Evolutionary conservation across 768 basidiomycete genomes (phyloP).

Genomic region (Polyporus arcularius): DNA sequence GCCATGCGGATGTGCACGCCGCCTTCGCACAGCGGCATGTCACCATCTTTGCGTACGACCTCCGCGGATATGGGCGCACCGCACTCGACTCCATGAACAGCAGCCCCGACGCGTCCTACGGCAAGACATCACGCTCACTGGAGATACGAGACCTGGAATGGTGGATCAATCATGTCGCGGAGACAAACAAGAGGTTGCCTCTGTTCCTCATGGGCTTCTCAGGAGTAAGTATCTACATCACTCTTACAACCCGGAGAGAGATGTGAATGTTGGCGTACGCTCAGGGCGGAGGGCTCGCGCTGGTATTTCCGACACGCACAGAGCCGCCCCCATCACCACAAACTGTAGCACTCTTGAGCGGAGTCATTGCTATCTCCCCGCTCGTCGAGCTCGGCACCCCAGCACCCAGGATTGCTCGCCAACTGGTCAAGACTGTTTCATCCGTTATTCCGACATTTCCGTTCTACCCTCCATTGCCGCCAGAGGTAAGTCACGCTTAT

Average conservation of each 20-base stretch:
- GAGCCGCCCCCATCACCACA: constrained; percentile 31
- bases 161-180: constrained; percentile 54
- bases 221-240: constrained; percentile 47
- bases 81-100: constrained; percentile 56
- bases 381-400: constrained; percentile 63
- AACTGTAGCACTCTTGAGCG: constrained; percentile 46
- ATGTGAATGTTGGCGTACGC: neutral
- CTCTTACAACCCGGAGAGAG: neutral
- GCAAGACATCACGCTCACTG: constrained; percentile 57
- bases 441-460: neutral
- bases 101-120: constrained; percentile 57
- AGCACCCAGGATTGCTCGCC: constrained; percentile 26
- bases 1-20: constrained; percentile 65
- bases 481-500: neutral
- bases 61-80: constrained; percentile 76
- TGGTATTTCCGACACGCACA: constrained; percentile 55
- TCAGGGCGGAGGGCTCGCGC: constrained; percentile 66
- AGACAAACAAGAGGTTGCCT: constrained; percentile 46
- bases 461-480: neutral
- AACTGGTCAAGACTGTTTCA: neutral
- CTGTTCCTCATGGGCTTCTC: constrained; percentile 75
- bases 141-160: constrained; percentile 69
- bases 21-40: constrained; percentile 51
- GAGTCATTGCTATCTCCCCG: constrained; percentile 66
- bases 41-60: constrained; percentile 69